These are phyloP conservation scores for Populus tomentosa DNA, from an alignment of 441 rosid genomes.

Conservation along the genomic window DNA sequence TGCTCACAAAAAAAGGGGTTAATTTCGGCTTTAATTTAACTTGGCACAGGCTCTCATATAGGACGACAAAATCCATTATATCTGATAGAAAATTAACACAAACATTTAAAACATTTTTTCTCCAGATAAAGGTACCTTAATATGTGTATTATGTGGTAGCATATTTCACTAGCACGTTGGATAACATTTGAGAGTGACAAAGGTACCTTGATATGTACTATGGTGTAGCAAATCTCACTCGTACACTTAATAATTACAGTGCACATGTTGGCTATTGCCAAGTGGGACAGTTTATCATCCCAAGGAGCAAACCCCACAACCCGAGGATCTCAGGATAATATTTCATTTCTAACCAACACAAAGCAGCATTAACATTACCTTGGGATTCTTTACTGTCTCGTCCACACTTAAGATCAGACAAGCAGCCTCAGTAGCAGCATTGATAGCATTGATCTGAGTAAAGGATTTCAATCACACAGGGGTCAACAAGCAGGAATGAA, in stretches of 20 bases:
- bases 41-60: not conserved
- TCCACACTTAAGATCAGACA: slow-evolving; percentile 95
- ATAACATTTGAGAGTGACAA: too few species aligned
- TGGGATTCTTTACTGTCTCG: slow-evolving; percentile 97
- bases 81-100: not conserved
- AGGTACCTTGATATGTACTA: too few species aligned
- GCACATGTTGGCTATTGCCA: too few species aligned
- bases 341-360: too few species aligned
- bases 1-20: too few species aligned
- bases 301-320: too few species aligned
- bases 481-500: not conserved
- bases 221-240: too few species aligned
- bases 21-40: not conserved
- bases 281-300: too few species aligned
- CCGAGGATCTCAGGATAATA: too few species aligned
- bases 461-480: slow-evolving; percentile 2
- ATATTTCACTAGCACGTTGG: not conserved
- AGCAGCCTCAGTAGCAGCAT: slow-evolving; percentile 98
- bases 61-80: not conserved
- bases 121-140: not conserved
- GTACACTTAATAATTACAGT: too few species aligned
- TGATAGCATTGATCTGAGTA: slow-evolving; percentile 87
- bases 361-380: slow-evolving; percentile 39
- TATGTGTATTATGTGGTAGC: not conserved
- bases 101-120: not conserved